Evolutionary conservation across 2,329 filamentous ascomycete species (phyloP).

Genomic region (Diaporthe citriasiana): DNA sequence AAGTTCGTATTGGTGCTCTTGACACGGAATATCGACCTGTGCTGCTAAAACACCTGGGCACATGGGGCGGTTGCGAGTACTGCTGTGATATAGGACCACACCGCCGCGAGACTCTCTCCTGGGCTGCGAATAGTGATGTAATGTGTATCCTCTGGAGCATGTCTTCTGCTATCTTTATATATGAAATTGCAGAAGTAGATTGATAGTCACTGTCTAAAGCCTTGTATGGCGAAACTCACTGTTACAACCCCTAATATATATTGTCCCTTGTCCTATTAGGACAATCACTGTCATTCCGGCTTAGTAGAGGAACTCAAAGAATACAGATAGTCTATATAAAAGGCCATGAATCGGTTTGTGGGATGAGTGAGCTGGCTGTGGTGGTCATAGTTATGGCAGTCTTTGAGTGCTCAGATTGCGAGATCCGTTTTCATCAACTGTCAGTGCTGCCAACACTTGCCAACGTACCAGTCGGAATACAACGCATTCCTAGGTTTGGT

Average conservation of each 20-base stretch:
- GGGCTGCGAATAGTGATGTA: neutral
- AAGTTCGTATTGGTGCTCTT: neutral
- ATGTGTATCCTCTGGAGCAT: neutral
- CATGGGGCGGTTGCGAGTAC: neutral
- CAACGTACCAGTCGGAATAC: neutral
- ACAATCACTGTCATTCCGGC: no score
- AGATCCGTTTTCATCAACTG: neutral
- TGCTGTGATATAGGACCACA: neutral
- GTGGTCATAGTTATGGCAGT: neutral
- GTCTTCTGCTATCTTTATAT: neutral
- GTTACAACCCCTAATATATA: no score
- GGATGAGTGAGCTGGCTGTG: neutral
- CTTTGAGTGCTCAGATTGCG: no score
- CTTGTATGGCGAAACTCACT: no score
- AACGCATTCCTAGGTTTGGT: neutral
- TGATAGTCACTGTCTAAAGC: no score
- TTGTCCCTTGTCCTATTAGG: no score
- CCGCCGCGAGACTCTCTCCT: neutral
- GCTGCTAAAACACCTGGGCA: neutral
- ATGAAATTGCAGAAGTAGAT: no score
- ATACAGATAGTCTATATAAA: neutral
- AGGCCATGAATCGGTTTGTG: neutral
- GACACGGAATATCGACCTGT: neutral
- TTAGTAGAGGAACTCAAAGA: no score
- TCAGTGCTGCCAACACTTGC: neutral